Percentiles rank a stretch among this genome's conserved stretches.
phyloP scores from a whole-genome alignment of 2,329 filamentous ascomycete genomes.

The Colletotrichum aenigma region DNA sequence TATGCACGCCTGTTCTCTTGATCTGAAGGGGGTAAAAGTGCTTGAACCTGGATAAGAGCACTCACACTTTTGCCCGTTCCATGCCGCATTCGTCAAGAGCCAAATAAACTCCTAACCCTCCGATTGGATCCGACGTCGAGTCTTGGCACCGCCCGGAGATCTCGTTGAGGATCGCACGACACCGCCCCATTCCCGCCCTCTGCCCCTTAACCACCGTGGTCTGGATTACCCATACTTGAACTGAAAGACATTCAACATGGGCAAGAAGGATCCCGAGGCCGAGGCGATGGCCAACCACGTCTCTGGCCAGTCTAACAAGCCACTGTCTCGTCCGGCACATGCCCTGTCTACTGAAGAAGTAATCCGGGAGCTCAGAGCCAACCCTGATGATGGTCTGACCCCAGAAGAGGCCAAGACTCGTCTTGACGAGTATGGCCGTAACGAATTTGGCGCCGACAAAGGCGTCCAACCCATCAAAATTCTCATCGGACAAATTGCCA shows the following conservation, averaged over 20 bases:
- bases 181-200: neutral
- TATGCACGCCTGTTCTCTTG: slow-evolving; percentile 17
- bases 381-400: slow-evolving; percentile 62
- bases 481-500: slow-evolving; percentile 68
- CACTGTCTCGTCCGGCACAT: slow-evolving; percentile 67
- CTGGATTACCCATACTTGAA: neutral
- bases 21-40: slow-evolving; percentile 18
- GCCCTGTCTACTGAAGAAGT: slow-evolving; percentile 58
- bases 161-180: neutral
- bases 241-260: slow-evolving; percentile 24
- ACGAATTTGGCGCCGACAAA: slow-evolving; percentile 65
- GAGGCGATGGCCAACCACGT: slow-evolving; percentile 31
- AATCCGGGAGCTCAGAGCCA: slow-evolving; percentile 57
- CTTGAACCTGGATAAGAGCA: slow-evolving; percentile 20
- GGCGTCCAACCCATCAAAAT: slow-evolving; percentile 68
- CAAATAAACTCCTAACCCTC: neutral
- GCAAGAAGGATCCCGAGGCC: slow-evolving; percentile 18
- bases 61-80: slow-evolving; percentile 19
- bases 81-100: neutral
- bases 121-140: neutral
- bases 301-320: slow-evolving; percentile 49
- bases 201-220: neutral
- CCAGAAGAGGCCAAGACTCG: slow-evolving; percentile 57
- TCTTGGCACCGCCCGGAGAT: neutral
- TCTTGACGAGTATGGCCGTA: slow-evolving; percentile 61